These are phyloP conservation scores for Lodderomyces orthopsilosis DNA, from an alignment of 1,139 yeast species.

Conservation along the genomic window DNA sequence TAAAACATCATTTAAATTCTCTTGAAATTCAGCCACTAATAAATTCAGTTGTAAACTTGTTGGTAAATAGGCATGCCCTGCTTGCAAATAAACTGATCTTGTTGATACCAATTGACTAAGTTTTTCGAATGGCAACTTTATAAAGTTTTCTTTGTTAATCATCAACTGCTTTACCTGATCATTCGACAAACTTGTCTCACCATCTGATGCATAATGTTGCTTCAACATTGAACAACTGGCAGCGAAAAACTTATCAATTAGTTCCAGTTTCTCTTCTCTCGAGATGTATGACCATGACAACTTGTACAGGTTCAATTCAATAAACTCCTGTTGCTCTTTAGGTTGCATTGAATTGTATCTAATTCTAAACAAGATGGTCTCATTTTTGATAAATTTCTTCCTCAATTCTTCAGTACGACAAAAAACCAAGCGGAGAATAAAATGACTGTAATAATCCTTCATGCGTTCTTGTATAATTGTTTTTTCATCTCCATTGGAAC, in stretches of 20 bases:
- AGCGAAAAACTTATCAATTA: conserved; percentile 52
- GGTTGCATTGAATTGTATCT: conserved; percentile 66
- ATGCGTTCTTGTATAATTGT: conserved; percentile 53
- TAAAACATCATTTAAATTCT: conserved; percentile 51
- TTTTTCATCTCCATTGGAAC: conserved; percentile 28
- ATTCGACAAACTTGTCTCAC: conserved; percentile 24
- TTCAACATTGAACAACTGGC: conserved; percentile 44
- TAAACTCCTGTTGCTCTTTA: conserved; percentile 70
- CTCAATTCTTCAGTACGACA: conserved; percentile 88
- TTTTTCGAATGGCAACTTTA: conserved; percentile 83
- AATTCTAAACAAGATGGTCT: conserved; percentile 67
- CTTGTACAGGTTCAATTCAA: conserved; percentile 49
- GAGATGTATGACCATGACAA: conserved; percentile 71
- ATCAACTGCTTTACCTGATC: conserved; percentile 47
- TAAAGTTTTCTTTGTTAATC: conserved; percentile 54
- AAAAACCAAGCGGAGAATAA: conserved; percentile 80
- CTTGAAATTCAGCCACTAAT: conserved; percentile 64
- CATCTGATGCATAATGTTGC: conserved; percentile 25
- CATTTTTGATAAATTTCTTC: conserved; percentile 73
- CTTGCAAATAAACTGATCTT: conserved; percentile 61
- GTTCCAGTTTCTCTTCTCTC: conserved; percentile 54
- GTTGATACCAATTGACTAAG: conserved; percentile 72
- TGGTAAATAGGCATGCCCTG: conserved; percentile 84
- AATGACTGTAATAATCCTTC: conserved; percentile 93
- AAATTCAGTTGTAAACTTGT: conserved; percentile 73